Conservation (phyloP, 2,329 filamentous ascomycete species). For the Curvularia spicifera region DNA sequence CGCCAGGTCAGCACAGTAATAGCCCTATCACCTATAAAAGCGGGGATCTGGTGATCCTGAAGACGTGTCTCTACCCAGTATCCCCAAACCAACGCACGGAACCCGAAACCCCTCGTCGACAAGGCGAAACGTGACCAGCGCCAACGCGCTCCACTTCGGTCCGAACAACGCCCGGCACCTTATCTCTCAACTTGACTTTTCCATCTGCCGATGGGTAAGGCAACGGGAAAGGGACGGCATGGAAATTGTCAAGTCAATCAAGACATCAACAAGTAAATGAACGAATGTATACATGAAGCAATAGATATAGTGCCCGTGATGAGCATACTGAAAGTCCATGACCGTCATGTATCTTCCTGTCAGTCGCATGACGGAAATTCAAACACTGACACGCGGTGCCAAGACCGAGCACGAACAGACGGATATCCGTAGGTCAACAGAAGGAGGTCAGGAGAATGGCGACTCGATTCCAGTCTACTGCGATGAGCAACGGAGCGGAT, state of each 20-base stretch:
- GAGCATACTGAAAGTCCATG: background rate
- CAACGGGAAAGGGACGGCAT: background rate
- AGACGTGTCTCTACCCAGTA: background rate
- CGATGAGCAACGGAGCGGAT: background rate
- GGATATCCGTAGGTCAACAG: background rate
- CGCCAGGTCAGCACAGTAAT: background rate
- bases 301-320: background rate
- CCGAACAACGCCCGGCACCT: background rate
- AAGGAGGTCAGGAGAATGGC: background rate
- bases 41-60: background rate
- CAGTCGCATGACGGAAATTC: background rate
- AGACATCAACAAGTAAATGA: background rate
- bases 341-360: too few species aligned
- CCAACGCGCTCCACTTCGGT: background rate
- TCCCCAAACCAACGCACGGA: background rate
- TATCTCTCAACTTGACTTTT: background rate
- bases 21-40: background rate
- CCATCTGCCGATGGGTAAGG: background rate
- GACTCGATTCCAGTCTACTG: background rate
- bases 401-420: background rate
- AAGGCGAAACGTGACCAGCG: background rate
- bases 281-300: background rate
- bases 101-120: background rate
- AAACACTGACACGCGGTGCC: background rate
- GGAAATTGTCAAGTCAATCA: background rate